These are phyloP conservation scores for Clarkia xantiana DNA, from an alignment of 345 rosid species.

Conservation along the genomic window DNA sequence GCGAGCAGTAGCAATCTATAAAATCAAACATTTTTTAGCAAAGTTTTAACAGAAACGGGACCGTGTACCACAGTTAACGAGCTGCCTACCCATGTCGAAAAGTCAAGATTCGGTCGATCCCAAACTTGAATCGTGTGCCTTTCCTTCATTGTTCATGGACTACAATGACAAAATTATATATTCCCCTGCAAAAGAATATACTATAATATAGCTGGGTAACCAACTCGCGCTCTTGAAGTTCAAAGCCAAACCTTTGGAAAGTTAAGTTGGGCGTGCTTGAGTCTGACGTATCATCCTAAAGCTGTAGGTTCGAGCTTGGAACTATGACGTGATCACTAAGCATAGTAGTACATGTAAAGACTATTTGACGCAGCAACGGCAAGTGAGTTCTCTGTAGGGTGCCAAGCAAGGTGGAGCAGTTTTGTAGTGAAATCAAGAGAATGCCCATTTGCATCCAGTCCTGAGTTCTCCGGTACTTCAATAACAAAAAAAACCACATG, in stretches of 20 bases:
- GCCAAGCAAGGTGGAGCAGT: constrained; percentile 49
- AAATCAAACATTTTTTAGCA: neutral
- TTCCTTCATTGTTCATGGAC: too few species aligned
- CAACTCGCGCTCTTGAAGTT: too few species aligned
- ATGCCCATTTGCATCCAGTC: constrained; percentile 37
- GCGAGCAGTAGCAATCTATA: too few species aligned
- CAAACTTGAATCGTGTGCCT: neutral
- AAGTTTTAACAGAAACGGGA: neutral
- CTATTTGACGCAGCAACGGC: constrained; percentile 52
- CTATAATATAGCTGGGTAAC: too few species aligned
- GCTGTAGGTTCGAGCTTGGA: too few species aligned
- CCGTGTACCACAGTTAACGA: too few species aligned
- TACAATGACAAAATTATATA: too few species aligned
- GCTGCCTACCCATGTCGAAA: too few species aligned
- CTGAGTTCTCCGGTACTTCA: constrained; percentile 27
- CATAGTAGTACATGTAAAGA: constrained; percentile 46
- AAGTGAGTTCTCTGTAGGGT: constrained; percentile 37
- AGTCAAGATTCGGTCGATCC: neutral
- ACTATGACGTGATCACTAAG: constrained; percentile 11
- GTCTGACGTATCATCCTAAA: too few species aligned
- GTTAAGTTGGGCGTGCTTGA: too few species aligned
- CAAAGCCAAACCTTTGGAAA: too few species aligned
- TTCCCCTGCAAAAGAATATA: too few species aligned
- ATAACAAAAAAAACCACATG: neutral
- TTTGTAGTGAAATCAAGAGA: constrained; percentile 36